Evolutionary conservation across 1,284 basidiomycete genomes (phyloP).

Genomic region (Leccinum pallidistipes): DNA sequence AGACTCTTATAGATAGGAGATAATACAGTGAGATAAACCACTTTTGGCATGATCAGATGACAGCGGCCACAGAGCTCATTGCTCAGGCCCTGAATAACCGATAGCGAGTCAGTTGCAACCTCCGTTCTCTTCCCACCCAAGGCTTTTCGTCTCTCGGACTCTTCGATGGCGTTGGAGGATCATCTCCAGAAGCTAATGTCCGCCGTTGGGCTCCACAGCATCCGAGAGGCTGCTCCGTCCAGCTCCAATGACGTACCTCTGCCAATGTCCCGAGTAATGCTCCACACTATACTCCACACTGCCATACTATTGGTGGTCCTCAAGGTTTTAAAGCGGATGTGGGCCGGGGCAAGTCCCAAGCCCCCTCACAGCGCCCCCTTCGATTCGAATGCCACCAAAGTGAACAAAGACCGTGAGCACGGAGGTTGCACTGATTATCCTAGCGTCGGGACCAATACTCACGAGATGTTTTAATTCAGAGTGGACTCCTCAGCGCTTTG

Average conservation of each 20-base stretch:
- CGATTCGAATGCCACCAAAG: slow-evolving; percentile 5
- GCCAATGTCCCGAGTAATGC: slow-evolving; percentile 8
- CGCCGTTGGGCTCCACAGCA: slow-evolving; percentile 2
- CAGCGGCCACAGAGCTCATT: background rate
- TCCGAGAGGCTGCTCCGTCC: slow-evolving; percentile 6
- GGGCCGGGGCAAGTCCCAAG: background rate
- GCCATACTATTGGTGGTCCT: slow-evolving; percentile 14
- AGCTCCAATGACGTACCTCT: slow-evolving; percentile 29
- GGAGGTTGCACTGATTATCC: slow-evolving; percentile 23
- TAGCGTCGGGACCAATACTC: slow-evolving; percentile 1
- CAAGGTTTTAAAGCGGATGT: slow-evolving; percentile 17
- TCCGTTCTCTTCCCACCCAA: slow-evolving; percentile 4
- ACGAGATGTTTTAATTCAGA: slow-evolving; percentile 32
- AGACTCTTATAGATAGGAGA: background rate
- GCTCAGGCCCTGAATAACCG: background rate
- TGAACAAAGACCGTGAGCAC: slow-evolving; percentile 25
- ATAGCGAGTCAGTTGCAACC: background rate
- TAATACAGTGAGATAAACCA: background rate
- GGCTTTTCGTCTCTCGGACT: background rate
- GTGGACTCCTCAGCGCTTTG: slow-evolving; percentile 50
- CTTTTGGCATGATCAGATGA: slow-evolving; percentile 10
- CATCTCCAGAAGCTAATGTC: slow-evolving; percentile 18
- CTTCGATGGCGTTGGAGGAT: slow-evolving; percentile 9
- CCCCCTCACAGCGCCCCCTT: background rate
- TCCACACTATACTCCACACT: slow-evolving; percentile 20